Evolutionary conservation across 192 early-diverging fungal genomes (phyloP), one percentile per base, ranked within the genome.

Genomic region (Backusella westeae): DNA sequence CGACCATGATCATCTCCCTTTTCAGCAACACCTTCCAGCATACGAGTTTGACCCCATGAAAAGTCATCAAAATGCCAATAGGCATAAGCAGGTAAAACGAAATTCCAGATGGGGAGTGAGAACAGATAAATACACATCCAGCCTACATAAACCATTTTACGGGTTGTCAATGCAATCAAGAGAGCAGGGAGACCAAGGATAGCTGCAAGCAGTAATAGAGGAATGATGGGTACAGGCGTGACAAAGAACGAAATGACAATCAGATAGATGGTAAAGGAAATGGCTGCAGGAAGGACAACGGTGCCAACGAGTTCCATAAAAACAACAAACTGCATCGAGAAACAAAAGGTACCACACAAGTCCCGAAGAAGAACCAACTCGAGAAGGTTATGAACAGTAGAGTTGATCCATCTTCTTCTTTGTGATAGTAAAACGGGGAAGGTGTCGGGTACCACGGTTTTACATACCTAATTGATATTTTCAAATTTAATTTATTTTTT

Each of bases 321-420:
- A 42, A 97, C 91, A 36, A 96, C 89, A 86, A 97, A 98, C 91
- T 98, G 97, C 96, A 97, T 94, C 49, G 93, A 94, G 77, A 96
- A 92, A 80, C 95, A 96, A 81, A 96, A 96, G 1, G 91, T 95
- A 35, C 95, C 95, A 84, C 95, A 96, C 21, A 96, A 82, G 77
- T 95, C 93, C 66, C 89, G 85, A 68, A 96, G 92, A 39, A 91
- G 90, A 42, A 96, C 90, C 71, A 96, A 83, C 80, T 95, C 93
- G 63, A 95, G 59, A 70, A 96, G 85, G 77, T 96, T 96, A 79
- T 96, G 94, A 69, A 96, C 90, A 1, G 94, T 96, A 38, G 90
- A 92, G 78, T 96, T 96, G 84, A 96, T 96, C 94, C 94, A 96
- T 63, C 94, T 86, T 32, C 94, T 87, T 38, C 94, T 85, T 78